Evolutionary conservation across 108 stramenopile genomes (phyloP).

Genomic region (Cyclotella cryptica): DNA sequence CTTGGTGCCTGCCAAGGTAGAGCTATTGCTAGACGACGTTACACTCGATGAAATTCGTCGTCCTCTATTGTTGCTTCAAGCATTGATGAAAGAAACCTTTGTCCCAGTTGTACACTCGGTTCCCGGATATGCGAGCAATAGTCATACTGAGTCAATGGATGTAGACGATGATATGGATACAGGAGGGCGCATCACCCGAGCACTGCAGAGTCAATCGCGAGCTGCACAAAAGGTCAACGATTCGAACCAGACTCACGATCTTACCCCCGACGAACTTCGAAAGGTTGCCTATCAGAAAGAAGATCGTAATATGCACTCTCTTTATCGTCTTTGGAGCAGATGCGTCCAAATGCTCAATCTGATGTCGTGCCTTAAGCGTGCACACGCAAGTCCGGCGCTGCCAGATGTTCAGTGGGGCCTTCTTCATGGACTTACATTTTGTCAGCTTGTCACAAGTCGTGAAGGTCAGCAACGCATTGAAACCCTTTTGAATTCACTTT

Average conservation of each 20-base stretch:
- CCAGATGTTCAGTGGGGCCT: slow-evolving; percentile 89
- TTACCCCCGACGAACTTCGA: slow-evolving; percentile 57
- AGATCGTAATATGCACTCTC: slow-evolving; percentile 84
- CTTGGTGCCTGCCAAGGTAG: slow-evolving; percentile 77
- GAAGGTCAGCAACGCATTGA: slow-evolving; percentile 86
- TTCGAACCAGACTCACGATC: slow-evolving; percentile 20
- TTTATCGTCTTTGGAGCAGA: slow-evolving; percentile 80
- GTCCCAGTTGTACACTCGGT: slow-evolving; percentile 62
- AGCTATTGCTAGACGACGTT: slow-evolving; percentile 75
- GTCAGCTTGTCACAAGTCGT: slow-evolving; percentile 66
- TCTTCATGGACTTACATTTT: slow-evolving; percentile 78
- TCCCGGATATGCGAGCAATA: slow-evolving; percentile 53
- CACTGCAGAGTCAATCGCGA: slow-evolving; percentile 67
- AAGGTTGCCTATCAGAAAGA: slow-evolving; percentile 65
- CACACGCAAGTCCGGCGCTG: slow-evolving; percentile 67
- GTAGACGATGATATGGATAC: slow-evolving; percentile 52
- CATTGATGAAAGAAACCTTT: slow-evolving; percentile 67
- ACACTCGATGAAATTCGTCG: slow-evolving; percentile 64
- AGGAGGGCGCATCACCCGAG: slow-evolving; percentile 57
- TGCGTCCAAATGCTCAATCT: slow-evolving; percentile 79
- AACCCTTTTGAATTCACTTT: slow-evolving; percentile 71
- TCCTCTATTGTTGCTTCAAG: slow-evolving; percentile 60
- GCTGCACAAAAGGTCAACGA: slow-evolving; percentile 21
- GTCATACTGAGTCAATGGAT: slow-evolving; percentile 56
- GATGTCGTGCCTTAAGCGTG: slow-evolving; percentile 66